These are phyloP conservation scores for Lasiodiplodia sp. DNA, from an alignment of 2,329 filamentous ascomycete genomes.

Conservation along the genomic window DNA sequence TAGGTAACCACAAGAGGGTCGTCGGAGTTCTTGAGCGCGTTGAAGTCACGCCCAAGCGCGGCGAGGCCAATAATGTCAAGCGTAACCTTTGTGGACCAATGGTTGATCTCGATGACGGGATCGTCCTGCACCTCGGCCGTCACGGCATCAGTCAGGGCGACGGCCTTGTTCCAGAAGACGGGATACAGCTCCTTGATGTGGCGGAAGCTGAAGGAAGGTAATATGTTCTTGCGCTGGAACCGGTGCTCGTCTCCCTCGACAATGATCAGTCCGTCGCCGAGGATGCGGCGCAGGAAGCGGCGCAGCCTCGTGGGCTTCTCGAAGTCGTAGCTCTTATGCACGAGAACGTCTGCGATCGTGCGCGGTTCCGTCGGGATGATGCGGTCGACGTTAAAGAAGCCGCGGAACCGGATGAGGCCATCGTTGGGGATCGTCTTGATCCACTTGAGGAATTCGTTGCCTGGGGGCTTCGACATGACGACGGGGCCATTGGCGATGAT, in stretches of 20 bases:
- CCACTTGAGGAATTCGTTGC: conserved; percentile 42
- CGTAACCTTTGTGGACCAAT: conserved; percentile 54
- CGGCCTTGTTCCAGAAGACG: conserved; percentile 80
- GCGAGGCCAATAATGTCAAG: conserved; percentile 57
- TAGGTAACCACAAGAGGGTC: conserved; percentile 53
- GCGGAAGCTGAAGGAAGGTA: conserved; percentile 84
- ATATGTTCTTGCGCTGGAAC: conserved; percentile 72
- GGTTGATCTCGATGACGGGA: conserved; percentile 51
- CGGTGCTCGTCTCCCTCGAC: conserved; percentile 60
- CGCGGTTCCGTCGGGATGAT: conserved; percentile 49
- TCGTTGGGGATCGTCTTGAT: conserved; percentile 50
- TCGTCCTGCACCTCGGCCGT: conserved; percentile 56
- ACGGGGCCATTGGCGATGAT: conserved; percentile 48
- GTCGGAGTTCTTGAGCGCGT: conserved; percentile 49
- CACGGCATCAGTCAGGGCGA: conserved; percentile 72
- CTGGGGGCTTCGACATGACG: conserved; percentile 45
- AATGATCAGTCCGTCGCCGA: conserved; percentile 60
- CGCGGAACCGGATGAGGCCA: conserved; percentile 49
- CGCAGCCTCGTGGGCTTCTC: conserved; percentile 57
- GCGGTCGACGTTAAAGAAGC: conserved; percentile 48
- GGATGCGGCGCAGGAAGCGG: conserved; percentile 55
- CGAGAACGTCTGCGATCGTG: conserved; percentile 60
- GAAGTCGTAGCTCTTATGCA: conserved; percentile 62
- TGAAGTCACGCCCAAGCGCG: conserved; percentile 54
- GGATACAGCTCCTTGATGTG: conserved; percentile 87